Percentiles rank a stretch among this genome's conserved stretches.
Conservation (phyloP, 371 early-diverging fungal species). For the Quaeritorhiza haematococci region DNA sequence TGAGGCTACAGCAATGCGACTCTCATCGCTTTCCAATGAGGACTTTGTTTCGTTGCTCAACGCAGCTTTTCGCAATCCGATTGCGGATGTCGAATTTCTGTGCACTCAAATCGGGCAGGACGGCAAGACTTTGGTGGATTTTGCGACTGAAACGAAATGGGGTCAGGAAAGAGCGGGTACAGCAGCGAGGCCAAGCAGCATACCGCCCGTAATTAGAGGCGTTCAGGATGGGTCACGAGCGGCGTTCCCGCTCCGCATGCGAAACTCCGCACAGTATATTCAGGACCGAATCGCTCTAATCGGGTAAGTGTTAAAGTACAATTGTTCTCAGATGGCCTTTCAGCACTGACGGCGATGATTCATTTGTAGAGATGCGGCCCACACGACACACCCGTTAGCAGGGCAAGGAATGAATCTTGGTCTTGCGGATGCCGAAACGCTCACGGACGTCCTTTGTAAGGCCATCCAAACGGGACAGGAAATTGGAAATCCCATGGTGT, state of each 20-base stretch:
- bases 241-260: slow-evolving; percentile 78
- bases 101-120: slow-evolving; percentile 45
- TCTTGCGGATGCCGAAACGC: slow-evolving; percentile 72
- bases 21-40: slow-evolving; percentile 55
- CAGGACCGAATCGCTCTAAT: slow-evolving; percentile 80
- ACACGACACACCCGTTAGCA: slow-evolving; percentile 91
- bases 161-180: slow-evolving; percentile 42
- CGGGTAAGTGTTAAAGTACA: slow-evolving; percentile 54
- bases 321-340: slow-evolving; percentile 5
- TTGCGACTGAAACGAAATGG: slow-evolving; percentile 64
- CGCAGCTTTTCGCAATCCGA: slow-evolving; percentile 69
- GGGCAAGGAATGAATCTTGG: slow-evolving; percentile 96
- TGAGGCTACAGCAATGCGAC: slow-evolving; percentile 54
- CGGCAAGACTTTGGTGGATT: slow-evolving; percentile 38
- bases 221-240: slow-evolving; percentile 68
- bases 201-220: slow-evolving; percentile 61
- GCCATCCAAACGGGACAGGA: slow-evolving; percentile 74
- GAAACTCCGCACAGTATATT: slow-evolving; percentile 71
- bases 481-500: slow-evolving; percentile 56
- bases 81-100: slow-evolving; percentile 70
- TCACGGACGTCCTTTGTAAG: slow-evolving; percentile 56
- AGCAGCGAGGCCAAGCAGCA: background rate
- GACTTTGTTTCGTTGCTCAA: slow-evolving; percentile 72
- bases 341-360: slow-evolving; percentile 3
- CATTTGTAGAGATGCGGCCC: slow-evolving; percentile 84